phyloP scores from a whole-genome alignment of 1,284 basidiomycete species.

The Ceratorhiza oryzae-sativae region DNA sequence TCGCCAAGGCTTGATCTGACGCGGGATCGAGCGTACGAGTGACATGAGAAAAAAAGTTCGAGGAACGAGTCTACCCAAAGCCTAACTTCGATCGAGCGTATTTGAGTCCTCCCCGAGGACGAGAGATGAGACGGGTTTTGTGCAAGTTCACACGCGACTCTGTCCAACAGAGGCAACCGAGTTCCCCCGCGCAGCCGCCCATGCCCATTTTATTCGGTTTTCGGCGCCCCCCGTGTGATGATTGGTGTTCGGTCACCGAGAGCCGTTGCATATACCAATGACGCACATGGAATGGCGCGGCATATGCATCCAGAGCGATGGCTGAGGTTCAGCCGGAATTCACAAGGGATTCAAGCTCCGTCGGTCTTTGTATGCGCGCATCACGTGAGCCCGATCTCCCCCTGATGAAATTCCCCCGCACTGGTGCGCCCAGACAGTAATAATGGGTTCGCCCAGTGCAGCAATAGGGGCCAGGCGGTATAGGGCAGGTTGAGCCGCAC shows the following conservation, averaged over 20 bases:
- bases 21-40: slow-evolving; percentile 10
- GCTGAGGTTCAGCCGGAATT: background rate
- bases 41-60: slow-evolving; percentile 6
- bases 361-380: slow-evolving; percentile 23
- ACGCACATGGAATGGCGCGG: background rate
- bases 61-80: background rate
- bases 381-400: background rate
- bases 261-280: background rate
- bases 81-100: background rate
- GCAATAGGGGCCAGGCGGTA: slow-evolving; percentile 23
- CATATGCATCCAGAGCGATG: background rate
- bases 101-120: no score
- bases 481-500: slow-evolving; percentile 7
- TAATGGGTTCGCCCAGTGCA: background rate
- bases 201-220: background rate
- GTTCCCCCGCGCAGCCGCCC: slow-evolving; percentile 6
- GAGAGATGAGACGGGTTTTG: slow-evolving; percentile 21
- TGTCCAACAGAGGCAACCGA: slow-evolving; percentile 29
- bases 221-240: slow-evolving; percentile 26
- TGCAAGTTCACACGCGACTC: slow-evolving; percentile 31
- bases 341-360: background rate
- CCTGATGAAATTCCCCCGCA: slow-evolving; percentile 10
- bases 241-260: slow-evolving; percentile 1
- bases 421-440: background rate
- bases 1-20: slow-evolving; percentile 3